Conservation (phyloP, 495 filamentous ascomycete genomes). For the Aspergillus affinis region DNA sequence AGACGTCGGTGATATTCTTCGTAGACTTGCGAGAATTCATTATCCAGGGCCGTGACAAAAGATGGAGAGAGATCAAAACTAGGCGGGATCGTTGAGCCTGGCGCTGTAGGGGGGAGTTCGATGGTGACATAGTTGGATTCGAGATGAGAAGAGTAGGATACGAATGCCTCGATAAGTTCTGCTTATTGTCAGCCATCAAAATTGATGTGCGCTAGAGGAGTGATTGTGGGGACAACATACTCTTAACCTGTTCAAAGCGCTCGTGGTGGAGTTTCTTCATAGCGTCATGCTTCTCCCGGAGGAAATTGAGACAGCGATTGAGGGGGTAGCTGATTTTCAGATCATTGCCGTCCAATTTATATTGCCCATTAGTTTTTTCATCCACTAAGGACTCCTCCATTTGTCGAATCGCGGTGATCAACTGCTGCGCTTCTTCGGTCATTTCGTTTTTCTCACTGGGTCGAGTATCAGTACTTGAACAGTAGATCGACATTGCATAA, state of each 20-base stretch:
- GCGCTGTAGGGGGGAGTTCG: conserved; percentile 73
- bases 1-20: conserved; percentile 88
- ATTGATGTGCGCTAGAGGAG: not conserved
- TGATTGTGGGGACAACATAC: conserved; percentile 52
- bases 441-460: conserved; percentile 81
- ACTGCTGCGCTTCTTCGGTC: conserved; percentile 79
- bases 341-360: conserved; percentile 61
- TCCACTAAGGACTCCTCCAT: conserved; percentile 92
- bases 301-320: conserved; percentile 65
- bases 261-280: conserved; percentile 81
- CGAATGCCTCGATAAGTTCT: conserved; percentile 91
- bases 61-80: conserved; percentile 84
- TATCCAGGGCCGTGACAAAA: conserved; percentile 85
- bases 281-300: conserved; percentile 82
- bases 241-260: conserved; percentile 91
- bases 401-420: conserved; percentile 81
- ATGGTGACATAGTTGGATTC: conserved; percentile 82
- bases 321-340: conserved; percentile 79
- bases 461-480: conserved; percentile 8
- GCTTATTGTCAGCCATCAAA: conserved; percentile 26
- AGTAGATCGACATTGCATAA: not conserved
- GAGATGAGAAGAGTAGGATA: conserved; percentile 92
- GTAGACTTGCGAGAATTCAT: conserved; percentile 89
- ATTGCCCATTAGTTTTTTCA: conserved; percentile 58
- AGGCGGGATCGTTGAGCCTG: conserved; percentile 70